Evolutionary conservation across 495 filamentous ascomycete species (phyloP).

Genomic region (Thermothielavioides terrestris): DNA sequence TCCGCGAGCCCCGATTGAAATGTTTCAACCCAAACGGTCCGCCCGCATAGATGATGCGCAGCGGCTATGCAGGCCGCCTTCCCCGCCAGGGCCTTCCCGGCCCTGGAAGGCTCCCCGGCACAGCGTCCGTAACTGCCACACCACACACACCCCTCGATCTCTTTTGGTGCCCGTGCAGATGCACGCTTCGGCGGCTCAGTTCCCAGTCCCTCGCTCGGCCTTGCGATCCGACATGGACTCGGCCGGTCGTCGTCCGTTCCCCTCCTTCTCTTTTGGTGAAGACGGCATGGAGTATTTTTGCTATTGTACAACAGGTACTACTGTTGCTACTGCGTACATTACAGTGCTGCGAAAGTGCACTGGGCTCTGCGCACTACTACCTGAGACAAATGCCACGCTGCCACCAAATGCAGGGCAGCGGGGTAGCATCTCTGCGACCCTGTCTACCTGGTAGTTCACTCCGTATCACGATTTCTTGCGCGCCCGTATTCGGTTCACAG

Average conservation of each 20-base stretch:
- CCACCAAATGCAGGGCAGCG: too few species aligned
- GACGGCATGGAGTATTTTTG: too few species aligned
- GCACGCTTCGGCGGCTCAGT: neutral
- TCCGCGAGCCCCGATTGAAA: neutral
- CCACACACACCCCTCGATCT: too few species aligned
- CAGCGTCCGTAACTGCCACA: too few species aligned
- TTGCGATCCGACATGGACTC: neutral
- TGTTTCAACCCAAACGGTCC: neutral
- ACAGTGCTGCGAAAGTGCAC: too few species aligned
- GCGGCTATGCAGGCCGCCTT: slow-evolving; percentile 2
- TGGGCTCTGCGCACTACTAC: too few species aligned
- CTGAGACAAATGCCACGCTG: neutral
- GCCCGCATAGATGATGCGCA: slow-evolving; percentile 2
- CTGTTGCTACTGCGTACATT: too few species aligned
- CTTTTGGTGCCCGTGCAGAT: neutral
- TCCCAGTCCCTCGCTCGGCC: too few species aligned
- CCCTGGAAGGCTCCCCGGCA: neutral
- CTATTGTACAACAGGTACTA: too few species aligned
- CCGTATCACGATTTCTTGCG: too few species aligned
- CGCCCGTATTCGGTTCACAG: too few species aligned
- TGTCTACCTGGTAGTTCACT: too few species aligned
- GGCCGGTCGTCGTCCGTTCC: neutral
- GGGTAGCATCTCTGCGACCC: neutral
- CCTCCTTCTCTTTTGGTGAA: neutral
- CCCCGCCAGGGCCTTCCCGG: neutral